Base-by-base conservation (phyloP, 108 stramenopile species). In the Nitzschia putrida region DNA sequence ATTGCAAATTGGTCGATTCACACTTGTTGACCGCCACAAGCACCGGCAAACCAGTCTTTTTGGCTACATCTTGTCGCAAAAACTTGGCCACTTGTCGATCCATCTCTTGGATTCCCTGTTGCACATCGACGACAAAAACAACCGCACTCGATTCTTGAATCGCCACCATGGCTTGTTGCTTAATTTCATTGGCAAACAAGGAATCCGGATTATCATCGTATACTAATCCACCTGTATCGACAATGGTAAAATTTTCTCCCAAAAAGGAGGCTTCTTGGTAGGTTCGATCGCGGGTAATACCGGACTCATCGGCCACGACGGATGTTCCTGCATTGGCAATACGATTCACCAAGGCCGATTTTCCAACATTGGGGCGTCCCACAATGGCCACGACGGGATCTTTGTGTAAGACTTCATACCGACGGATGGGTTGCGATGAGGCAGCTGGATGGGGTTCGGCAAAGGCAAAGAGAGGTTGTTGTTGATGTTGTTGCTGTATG, bases 291-390 rank as follows among this genome's bases (percentile, higher is more conserved):
- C 97, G 81, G 16, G 97, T 98, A 55, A 98, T 95, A 41, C 97
- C 97, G 44, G 79, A 79, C 69, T 97, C 93, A 79, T 98, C 95
- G 57, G 93, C 94, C 41, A 96, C 96, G 80, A 98, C 97, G 70
- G 95, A 90, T 26, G 95, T 95, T 51, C 95, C 93, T 11, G 81
- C 83, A 29, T 90, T 89, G 23, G 88, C 87, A 55, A 95, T 79
- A 22, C 94, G 94, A 84, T 99, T 99, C 2, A 97, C 91, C 25
- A 98, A 83, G 34, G 95, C 95, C 40, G 79, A 82, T 75, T 99
- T 99, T 11, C 99, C 98, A n/a, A 99, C 99, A 72, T 99, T 99
- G 43, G 99, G 99, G 40, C 99, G 72, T 24, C 99, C 99, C 4
- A 99, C 73, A 47, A 99, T 86, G 8, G 97, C 95, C 50, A 99